These are phyloP conservation scores for Pseudocercospora crystallina DNA, from an alignment of 2,329 filamentous ascomycete species.

Conservation along the genomic window DNA sequence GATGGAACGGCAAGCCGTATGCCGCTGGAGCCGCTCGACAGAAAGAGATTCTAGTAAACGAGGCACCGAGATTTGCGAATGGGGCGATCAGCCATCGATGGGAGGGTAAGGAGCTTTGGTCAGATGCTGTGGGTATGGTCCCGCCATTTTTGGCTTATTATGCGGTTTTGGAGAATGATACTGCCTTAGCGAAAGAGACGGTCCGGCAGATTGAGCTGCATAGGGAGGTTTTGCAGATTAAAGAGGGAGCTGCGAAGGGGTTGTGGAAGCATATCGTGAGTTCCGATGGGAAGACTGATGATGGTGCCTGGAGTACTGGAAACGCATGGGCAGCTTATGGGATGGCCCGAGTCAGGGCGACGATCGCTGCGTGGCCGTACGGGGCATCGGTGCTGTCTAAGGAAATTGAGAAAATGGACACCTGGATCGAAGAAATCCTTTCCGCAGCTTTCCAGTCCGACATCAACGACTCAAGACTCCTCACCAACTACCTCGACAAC, in stretches of 20 bases:
- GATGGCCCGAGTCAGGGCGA: slow-evolving; percentile 49
- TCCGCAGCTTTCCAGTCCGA: slow-evolving; percentile 38
- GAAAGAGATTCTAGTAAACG: slow-evolving; percentile 40
- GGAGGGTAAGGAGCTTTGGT: slow-evolving; percentile 47
- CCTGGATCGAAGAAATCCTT: slow-evolving; percentile 40
- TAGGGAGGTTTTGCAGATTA: slow-evolving; percentile 38
- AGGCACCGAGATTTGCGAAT: slow-evolving; percentile 45
- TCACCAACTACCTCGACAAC: slow-evolving; percentile 47
- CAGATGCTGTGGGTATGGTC: slow-evolving; percentile 52
- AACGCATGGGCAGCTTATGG: slow-evolving; percentile 53
- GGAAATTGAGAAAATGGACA: slow-evolving; percentile 32
- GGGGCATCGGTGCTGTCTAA: slow-evolving; percentile 19
- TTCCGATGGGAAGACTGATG: slow-evolving; percentile 35
- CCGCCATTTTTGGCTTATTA: slow-evolving; percentile 53
- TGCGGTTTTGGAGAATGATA: slow-evolving; percentile 41
- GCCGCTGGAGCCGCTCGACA: slow-evolving; percentile 43
- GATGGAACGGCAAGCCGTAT: slow-evolving; percentile 29
- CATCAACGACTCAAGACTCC: slow-evolving; percentile 39
- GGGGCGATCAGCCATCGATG: slow-evolving; percentile 51
- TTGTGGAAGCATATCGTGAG: slow-evolving; percentile 51
- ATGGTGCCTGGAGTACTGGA: slow-evolving; percentile 48
- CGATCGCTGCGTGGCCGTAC: slow-evolving; percentile 37
- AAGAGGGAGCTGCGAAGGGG: slow-evolving; percentile 26
- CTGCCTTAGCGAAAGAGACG: slow-evolving; percentile 37
- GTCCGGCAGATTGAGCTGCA: slow-evolving; percentile 45